These are phyloP conservation scores for Roridomyces roridus DNA, from an alignment of 768 basidiomycete species.

Conservation along the genomic window DNA sequence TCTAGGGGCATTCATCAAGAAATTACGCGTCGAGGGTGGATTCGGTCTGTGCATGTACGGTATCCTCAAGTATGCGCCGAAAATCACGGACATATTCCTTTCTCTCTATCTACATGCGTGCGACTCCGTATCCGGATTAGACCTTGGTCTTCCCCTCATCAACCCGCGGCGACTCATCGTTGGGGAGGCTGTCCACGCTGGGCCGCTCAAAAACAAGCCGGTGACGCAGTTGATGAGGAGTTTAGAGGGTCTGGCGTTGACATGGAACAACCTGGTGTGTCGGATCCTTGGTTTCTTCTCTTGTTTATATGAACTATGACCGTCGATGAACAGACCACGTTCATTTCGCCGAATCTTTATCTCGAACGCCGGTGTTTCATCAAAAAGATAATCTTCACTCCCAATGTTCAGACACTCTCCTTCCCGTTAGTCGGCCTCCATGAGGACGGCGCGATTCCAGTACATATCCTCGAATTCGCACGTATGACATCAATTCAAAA, in stretches of 20 bases:
- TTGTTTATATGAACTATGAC: no score
- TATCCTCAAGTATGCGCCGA: background rate
- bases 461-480: no score
- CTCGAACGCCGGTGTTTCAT: background rate
- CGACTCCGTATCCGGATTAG: background rate
- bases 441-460: no score
- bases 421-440: no score
- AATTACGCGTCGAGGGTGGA: conserved; percentile 8
- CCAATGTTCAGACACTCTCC: background rate
- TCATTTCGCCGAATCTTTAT: background rate
- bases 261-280: background rate
- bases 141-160: background rate
- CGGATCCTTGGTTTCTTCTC: no score
- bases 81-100: background rate
- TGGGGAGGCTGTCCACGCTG: background rate
- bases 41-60: background rate
- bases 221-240: background rate
- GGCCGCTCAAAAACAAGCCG: background rate
- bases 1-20: conserved; percentile 2
- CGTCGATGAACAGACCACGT: no score
- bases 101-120: background rate
- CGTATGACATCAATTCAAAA: no score
- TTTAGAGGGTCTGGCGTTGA: no score
- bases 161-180: background rate
- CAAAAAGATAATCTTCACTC: background rate